These are phyloP conservation scores for Biscogniauxia mediterranea DNA, from an alignment of 2,329 filamentous ascomycete species.

Conservation along the genomic window DNA sequence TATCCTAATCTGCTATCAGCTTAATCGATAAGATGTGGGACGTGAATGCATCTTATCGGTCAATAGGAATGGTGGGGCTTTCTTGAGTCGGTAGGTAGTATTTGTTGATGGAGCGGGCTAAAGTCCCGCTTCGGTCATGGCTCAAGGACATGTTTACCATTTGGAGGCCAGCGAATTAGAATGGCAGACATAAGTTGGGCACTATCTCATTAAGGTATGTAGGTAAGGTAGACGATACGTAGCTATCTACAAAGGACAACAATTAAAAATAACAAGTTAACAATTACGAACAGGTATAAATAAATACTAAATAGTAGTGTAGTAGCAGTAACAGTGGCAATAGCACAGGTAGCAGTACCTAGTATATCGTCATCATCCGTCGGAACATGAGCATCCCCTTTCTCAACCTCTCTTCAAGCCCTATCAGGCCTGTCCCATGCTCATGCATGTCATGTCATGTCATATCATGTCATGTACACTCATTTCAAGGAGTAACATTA, in stretches of 20 bases:
- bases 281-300: slow-evolving; percentile 1
- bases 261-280: background rate
- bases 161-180: background rate
- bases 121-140: background rate
- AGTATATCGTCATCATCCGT: background rate
- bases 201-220: background rate
- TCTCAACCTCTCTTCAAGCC: background rate
- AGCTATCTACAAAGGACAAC: background rate
- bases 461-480: background rate
- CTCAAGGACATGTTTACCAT: background rate
- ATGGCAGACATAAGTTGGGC: background rate
- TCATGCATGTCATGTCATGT: no score
- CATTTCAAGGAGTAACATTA: background rate
- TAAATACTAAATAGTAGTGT: background rate
- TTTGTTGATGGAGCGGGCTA: background rate
- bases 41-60: slow-evolving; percentile 2
- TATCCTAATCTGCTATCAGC: background rate
- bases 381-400: background rate
- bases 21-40: slow-evolving; percentile 19
- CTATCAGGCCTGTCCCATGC: no score
- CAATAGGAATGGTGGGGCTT: background rate
- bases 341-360: no score
- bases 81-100: background rate
- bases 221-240: background rate
- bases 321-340: background rate